Evolutionary conservation across 2,329 filamentous ascomycete species (phyloP).

Genomic region (Lachnellula subtilissima): DNA sequence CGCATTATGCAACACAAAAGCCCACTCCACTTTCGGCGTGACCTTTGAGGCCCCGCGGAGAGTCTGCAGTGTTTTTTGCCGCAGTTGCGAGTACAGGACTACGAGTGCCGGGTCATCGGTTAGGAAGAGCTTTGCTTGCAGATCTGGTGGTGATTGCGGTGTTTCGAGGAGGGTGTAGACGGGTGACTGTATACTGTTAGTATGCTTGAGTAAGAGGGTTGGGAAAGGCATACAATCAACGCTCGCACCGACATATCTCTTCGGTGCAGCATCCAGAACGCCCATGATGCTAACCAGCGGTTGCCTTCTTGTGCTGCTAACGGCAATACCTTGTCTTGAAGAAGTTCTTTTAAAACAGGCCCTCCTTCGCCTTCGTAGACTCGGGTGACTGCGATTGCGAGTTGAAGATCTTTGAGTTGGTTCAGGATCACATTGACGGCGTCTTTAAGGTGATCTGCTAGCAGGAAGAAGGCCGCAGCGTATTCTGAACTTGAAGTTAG

Average conservation of each 20-base stretch:
- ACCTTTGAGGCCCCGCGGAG: slow-evolving; percentile 80
- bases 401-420: slow-evolving; percentile 81
- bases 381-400: slow-evolving; percentile 81
- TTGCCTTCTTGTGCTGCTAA: slow-evolving; percentile 78
- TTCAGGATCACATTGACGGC: slow-evolving; percentile 82
- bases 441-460: slow-evolving; percentile 79
- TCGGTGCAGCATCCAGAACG: slow-evolving; percentile 83
- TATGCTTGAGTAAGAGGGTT: not conserved
- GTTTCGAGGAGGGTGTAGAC: slow-evolving; percentile 69
- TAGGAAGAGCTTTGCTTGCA: slow-evolving; percentile 73
- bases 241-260: slow-evolving; percentile 80
- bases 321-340: slow-evolving; percentile 75
- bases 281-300: slow-evolving; percentile 92
- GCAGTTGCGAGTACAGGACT: slow-evolving; percentile 79
- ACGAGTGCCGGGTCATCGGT: slow-evolving; percentile 89
- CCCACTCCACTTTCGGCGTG: slow-evolving; percentile 74
- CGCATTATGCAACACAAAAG: slow-evolving; percentile 83
- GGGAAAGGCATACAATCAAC: slow-evolving; percentile 59
- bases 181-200: slow-evolving; percentile 55
- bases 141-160: slow-evolving; percentile 61
- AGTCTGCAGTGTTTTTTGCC: slow-evolving; percentile 76
- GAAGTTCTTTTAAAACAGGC: slow-evolving; percentile 64
- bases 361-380: slow-evolving; percentile 85
- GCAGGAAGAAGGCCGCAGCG: slow-evolving; percentile 89
- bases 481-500: slow-evolving; percentile 57